Percentiles rank a stretch among this genome's conserved stretches.
Conservation (phyloP, 208 protist species). For the Trypanosoma cruzi region DNA sequence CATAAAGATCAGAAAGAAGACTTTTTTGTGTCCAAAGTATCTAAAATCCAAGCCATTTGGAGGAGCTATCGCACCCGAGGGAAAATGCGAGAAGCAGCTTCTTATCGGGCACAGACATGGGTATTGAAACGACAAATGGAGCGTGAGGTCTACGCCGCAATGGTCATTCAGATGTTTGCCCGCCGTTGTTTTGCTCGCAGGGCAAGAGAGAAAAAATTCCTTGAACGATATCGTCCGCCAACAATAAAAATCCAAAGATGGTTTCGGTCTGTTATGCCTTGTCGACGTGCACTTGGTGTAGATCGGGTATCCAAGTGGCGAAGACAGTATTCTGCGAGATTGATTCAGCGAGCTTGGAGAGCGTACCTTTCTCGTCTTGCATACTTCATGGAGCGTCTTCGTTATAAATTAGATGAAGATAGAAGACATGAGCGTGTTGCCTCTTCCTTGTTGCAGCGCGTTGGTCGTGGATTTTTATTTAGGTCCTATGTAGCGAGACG, state of each 20-base stretch:
- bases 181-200: conserved; percentile 38
- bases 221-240: conserved; percentile 26
- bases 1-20: conserved; percentile 18
- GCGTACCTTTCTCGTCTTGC: conserved; percentile 45
- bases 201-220: not conserved
- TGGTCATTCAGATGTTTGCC: conserved; percentile 63
- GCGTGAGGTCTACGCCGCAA: conserved; percentile 48
- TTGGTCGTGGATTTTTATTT: conserved; percentile 35
- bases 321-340: conserved; percentile 38
- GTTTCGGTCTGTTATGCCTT: conserved; percentile 36
- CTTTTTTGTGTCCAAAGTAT: conserved; percentile 25
- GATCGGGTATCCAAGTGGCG: conserved; percentile 37
- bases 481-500: conserved; percentile 8
- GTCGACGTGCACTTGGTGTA: conserved; percentile 43
- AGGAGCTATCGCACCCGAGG: conserved; percentile 27
- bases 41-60: conserved; percentile 42
- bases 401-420: conserved; percentile 31
- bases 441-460: conserved; percentile 27
- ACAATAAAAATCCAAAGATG: conserved; percentile 53
- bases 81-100: not conserved
- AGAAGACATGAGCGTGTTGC: conserved; percentile 7
- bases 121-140: conserved; percentile 8
- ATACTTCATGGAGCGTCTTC: conserved; percentile 44
- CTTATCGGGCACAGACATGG: not conserved
- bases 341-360: conserved; percentile 71